phyloP scores from a whole-genome alignment of 495 filamentous ascomycete genomes.

The Penicillium goetzii region DNA sequence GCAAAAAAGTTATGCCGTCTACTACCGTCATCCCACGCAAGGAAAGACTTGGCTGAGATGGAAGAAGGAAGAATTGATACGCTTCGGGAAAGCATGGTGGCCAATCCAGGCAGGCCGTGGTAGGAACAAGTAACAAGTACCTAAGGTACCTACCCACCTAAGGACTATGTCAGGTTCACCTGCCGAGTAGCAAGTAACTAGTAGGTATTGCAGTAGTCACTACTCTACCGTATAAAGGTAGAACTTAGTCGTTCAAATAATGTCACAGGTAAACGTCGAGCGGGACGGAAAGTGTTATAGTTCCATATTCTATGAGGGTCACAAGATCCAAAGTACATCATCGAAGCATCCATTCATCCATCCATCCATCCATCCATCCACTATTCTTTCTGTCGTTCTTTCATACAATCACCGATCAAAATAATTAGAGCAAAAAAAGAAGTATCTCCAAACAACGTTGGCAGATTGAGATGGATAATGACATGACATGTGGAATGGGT shows the following conservation, averaged over 20 bases:
- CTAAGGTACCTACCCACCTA: too few relatives aligned
- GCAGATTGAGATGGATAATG: background rate
- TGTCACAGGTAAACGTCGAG: background rate
- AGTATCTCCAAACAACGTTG: background rate
- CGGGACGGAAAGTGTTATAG: background rate
- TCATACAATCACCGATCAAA: conserved; percentile 7
- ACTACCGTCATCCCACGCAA: background rate
- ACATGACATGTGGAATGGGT: conserved; percentile 1
- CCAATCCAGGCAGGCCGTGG: too few relatives aligned
- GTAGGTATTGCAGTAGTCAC: too few relatives aligned
- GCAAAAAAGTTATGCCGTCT: conserved; percentile 2
- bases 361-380: background rate
- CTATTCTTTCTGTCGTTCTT: background rate
- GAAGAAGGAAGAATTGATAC: conserved; percentile 6
- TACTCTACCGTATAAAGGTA: too few relatives aligned
- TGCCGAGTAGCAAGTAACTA: too few relatives aligned
- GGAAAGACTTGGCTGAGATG: background rate
- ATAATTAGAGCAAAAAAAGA: background rate
- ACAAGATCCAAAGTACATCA: background rate
- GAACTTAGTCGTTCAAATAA: too few relatives aligned
- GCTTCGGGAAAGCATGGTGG: background rate
- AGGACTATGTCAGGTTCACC: too few relatives aligned
- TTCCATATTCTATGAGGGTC: background rate
- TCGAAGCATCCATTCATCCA: background rate
- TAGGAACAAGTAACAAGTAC: too few relatives aligned